Evolutionary conservation across 305 asterid genomes (phyloP).

Genomic region (Fraxinus floribunda): DNA sequence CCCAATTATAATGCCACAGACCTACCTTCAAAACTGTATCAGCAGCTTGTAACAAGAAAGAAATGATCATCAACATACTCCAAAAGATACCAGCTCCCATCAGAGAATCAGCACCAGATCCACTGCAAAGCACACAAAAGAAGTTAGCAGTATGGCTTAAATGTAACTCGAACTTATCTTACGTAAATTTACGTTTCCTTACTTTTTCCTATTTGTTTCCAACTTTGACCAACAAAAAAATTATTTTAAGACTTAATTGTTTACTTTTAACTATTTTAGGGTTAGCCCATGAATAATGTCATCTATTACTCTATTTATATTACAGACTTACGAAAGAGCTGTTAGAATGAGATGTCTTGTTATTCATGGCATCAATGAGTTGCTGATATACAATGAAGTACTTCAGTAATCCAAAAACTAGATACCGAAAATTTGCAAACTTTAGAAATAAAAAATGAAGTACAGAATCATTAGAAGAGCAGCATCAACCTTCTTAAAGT

Average conservation of each 20-base stretch:
- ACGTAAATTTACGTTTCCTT: neutral
- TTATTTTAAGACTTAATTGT: neutral
- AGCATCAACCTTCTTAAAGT: neutral
- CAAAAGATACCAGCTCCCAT: slow-evolving; percentile 86
- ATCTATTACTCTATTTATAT: neutral
- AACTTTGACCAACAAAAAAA: neutral
- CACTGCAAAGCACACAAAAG: slow-evolving; percentile 51
- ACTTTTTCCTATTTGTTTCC: neutral
- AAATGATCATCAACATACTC: slow-evolving; percentile 88
- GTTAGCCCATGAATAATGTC: neutral
- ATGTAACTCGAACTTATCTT: neutral
- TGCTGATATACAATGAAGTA: neutral
- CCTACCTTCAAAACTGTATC: slow-evolving; percentile 90
- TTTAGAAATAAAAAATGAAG: neutral
- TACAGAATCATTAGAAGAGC: neutral
- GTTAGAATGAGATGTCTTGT: neutral
- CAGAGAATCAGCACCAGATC: slow-evolving; percentile 92
- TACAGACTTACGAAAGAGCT: slow-evolving; percentile 1
- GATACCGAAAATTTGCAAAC: neutral
- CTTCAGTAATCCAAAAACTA: neutral
- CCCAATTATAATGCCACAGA: slow-evolving; percentile 13
- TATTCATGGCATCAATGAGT: slow-evolving; percentile 4
- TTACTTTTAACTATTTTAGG: neutral
- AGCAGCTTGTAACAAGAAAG: slow-evolving; percentile 95
- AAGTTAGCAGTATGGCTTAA: neutral